Base-by-base conservation (phyloP, 495 filamentous ascomycete species). In the Penicillium goetzii region DNA sequence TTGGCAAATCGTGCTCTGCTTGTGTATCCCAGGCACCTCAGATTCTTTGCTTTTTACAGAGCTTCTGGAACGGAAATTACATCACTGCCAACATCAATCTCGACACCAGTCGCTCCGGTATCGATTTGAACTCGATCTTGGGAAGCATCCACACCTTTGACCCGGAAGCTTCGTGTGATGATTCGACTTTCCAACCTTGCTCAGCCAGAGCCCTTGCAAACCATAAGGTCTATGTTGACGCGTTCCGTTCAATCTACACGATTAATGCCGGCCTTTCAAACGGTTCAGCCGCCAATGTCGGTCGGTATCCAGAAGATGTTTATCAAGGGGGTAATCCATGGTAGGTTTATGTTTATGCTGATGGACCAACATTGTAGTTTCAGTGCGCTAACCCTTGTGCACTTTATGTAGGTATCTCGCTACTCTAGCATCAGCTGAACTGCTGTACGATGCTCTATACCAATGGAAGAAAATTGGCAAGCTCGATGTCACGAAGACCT, bases 301-400 rank as follows among this genome's bases (percentile, higher is more conserved):
- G 88, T 56, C 74, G 88, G 11, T 90, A 91, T 70, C 70, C 86
- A 3, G 87, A 89, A 63, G 88, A 91, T 65, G 69, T 77, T 6
- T 91, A 89, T 66, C 84, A 85, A 68, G 82, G 81, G 45, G 87
- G 86, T 38, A 83, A 88, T 72, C 84, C 84, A 10, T 87, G 86
- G 86, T 87, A 32, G 30, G 61, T 63, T 34, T 12, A 34, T 12
- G 3, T 11, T 3, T 23, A 17, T 23, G 10, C 8, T 23, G 3
- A 4, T 21, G 11, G 17, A 19, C 14, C 14, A 40, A 3, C 4
- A 11, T 23, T 21, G 0, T 17, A 12, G 19, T 21, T 40, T 14
- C 36, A 40, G 36, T 40, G 15, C 15, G 8, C 19, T 47, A 47
- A 47, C 19, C 23, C 1, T 8, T 23, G 2, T 7, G 4, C 19